Evolutionary conservation across 1,284 basidiomycete species (phyloP).

Genomic region (Ganoderma lucidum): DNA sequence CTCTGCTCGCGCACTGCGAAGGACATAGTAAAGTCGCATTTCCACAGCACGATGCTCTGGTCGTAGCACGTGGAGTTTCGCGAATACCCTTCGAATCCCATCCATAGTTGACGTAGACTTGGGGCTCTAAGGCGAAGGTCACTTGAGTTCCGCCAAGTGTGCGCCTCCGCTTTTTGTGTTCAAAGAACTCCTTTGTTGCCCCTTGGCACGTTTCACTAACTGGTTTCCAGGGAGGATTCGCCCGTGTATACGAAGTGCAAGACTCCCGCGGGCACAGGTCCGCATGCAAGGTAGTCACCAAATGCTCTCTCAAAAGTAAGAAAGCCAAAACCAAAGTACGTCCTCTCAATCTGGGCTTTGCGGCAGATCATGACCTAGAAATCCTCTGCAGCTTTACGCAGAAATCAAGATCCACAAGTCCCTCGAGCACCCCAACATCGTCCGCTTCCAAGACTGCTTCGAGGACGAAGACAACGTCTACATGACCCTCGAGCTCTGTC

Average conservation of each 20-base stretch:
- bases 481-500: constrained; percentile 95
- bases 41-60: background rate
- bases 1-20: background rate
- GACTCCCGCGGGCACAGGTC: constrained; percentile 68
- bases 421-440: constrained; percentile 92
- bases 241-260: constrained; percentile 89
- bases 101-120: background rate
- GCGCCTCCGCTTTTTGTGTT: background rate
- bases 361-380: background rate
- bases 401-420: constrained; percentile 99
- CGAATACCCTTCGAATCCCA: background rate
- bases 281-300: constrained; percentile 92
- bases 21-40: background rate
- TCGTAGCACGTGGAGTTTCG: background rate
- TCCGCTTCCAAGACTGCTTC: constrained; percentile 93
- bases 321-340: constrained; percentile 91
- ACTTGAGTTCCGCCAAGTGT: background rate
- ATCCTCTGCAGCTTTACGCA: constrained; percentile 79
- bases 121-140: background rate
- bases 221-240: constrained; percentile 81
- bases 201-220: background rate
- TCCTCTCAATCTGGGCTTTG: constrained; percentile 1
- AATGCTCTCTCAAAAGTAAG: constrained; percentile 85
- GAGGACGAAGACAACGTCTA: constrained; percentile 97
- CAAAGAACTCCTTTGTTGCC: background rate